Conservation (phyloP, 495 filamentous ascomycete genomes). For the Xylaria palmicola region DNA sequence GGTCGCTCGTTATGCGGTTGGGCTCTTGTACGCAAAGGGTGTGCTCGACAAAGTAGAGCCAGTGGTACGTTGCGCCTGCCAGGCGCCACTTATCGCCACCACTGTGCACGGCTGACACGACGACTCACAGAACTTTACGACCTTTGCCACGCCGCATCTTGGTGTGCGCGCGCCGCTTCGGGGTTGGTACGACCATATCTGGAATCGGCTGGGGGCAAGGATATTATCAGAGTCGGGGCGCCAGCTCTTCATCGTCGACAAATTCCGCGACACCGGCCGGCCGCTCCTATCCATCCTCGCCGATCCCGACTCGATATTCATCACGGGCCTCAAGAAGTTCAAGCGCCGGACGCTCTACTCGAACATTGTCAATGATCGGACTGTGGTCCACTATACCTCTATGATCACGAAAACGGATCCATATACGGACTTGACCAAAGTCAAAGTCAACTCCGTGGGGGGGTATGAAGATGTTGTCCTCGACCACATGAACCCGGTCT, state of each 20-base stretch:
- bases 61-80: constrained; percentile 50
- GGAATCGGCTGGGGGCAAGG: constrained; percentile 76
- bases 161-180: constrained; percentile 75
- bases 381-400: constrained; percentile 79
- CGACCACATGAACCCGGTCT: constrained; percentile 63
- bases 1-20: constrained; percentile 83
- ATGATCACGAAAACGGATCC: constrained; percentile 72
- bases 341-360: constrained; percentile 72
- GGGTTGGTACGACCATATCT: constrained; percentile 65
- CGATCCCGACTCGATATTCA: constrained; percentile 83
- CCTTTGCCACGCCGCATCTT: constrained; percentile 87
- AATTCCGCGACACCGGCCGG: constrained; percentile 75
- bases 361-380: constrained; percentile 82
- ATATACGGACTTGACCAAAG: constrained; percentile 60
- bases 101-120: too few relatives aligned
- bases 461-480: constrained; percentile 78
- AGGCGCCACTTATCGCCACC: neutral
- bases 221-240: constrained; percentile 77
- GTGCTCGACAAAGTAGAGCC: constrained; percentile 76
- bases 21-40: constrained; percentile 75
- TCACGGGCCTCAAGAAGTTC: constrained; percentile 73
- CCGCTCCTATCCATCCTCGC: constrained; percentile 80
- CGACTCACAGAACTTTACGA: constrained; percentile 74
- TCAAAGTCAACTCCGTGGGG: constrained; percentile 68
- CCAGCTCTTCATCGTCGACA: constrained; percentile 85